Conservation (phyloP, 2,329 filamentous ascomycete species). For the Aspergillus ruber region DNA sequence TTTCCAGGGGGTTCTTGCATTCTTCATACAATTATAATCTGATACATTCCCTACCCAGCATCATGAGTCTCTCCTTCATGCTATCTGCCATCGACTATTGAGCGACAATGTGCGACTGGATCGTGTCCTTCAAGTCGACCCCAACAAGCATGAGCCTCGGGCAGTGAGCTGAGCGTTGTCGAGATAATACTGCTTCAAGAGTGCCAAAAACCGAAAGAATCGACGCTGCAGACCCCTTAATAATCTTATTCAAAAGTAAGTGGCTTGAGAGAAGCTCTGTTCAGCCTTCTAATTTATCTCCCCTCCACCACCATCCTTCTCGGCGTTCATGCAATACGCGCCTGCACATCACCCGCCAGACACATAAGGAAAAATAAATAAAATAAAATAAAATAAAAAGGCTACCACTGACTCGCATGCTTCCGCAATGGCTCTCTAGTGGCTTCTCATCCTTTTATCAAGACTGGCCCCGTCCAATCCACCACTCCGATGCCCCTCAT, state of each 20-base stretch:
- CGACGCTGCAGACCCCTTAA: conserved; percentile 2
- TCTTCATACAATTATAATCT: not conserved
- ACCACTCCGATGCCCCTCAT: conserved; percentile 31
- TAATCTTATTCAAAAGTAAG: conserved; percentile 11
- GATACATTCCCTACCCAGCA: not conserved
- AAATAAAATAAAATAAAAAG: not conserved
- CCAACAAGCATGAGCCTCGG: conserved; percentile 9
- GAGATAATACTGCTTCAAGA: conserved; percentile 1
- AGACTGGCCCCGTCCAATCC: conserved; percentile 32
- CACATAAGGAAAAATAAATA: not conserved
- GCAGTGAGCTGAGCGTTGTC: conserved; percentile 10
- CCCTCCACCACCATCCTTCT: no score
- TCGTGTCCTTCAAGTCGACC: conserved; percentile 8
- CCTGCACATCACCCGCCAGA: not conserved
- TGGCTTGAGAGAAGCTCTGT: conserved; percentile 3
- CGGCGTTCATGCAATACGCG: no score
- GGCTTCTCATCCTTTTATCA: conserved; percentile 33
- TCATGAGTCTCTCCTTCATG: not conserved
- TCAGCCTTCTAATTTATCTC: no score
- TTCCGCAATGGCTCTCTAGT: conserved; percentile 16
- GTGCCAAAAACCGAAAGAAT: conserved; percentile 1
- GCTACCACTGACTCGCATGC: not conserved
- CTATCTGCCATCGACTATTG: conserved; percentile 4
- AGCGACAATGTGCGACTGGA: conserved; percentile 17
- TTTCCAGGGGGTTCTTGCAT: no score